Evolutionary conservation across 345 rosid species (phyloP), one percentile per base, ranked within the genome.

Genomic region (Cardamine chenopodiifolia): DNA sequence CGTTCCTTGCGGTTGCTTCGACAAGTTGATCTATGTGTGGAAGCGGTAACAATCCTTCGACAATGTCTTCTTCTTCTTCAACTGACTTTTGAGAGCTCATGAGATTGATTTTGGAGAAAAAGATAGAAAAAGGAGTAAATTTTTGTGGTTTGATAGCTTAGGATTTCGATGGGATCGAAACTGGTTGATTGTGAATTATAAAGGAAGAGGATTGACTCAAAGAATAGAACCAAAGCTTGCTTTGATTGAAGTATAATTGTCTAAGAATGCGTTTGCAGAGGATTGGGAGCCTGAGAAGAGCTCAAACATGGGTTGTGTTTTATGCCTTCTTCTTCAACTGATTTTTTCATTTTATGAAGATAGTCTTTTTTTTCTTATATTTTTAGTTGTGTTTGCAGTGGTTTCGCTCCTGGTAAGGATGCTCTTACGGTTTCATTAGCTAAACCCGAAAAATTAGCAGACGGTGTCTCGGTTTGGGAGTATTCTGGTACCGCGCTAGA

Each of bases 401-500:
- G 80, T 93, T 71, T 89, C 71, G 97, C 96, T 80, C 94, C 97
- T 23, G 92, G 90, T 61, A 91, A 91, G 97, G 79, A 76, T 64
- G 72, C 47, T 47, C 96, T 91, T 72, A 85, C 77, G 80, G 75
- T 94, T 57, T 76, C 96, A 11, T 62, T 91, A 66, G 80, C 83
- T 39, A 85, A 73, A 73, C 90, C 88, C 3, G 35, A 34, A 0
- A 65, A 71, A 52, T 72, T 77, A 68, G 59, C 86, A 4, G 76
- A 84, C 72, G 87, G 88, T 74, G 81, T 94, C 85, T 88, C 97
- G 0, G 86, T 91, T 8, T 89, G 97, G 98, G 97, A 91, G 70
- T 94, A 97, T 97, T 88, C 85, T 48, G 98, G 98, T 65, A 84
- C 96, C 3, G 95, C 98, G 0, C 64, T 89, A 62, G 98, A 94